These are phyloP conservation scores for Buxus sempervirens DNA, from an alignment of 164 flowering plant species.

Conservation along the genomic window DNA sequence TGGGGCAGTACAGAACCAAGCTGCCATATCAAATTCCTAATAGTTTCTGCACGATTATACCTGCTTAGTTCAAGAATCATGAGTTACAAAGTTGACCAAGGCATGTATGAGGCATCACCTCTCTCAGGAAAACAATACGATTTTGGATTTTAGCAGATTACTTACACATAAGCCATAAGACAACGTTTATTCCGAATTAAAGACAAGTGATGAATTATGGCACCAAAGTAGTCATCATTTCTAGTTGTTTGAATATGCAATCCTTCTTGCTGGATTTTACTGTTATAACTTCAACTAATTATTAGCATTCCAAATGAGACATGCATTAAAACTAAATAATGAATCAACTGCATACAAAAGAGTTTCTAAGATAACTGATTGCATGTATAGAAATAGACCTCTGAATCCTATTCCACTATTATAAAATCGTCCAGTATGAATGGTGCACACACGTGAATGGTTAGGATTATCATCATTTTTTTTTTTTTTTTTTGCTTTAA, in stretches of 20 bases:
- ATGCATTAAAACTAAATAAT: background rate
- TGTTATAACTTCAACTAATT: constrained; percentile 18
- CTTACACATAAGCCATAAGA: constrained; percentile 70
- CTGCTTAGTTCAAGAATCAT: constrained; percentile 30
- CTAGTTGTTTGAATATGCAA: constrained; percentile 64
- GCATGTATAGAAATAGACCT: background rate
- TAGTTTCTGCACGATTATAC: constrained; percentile 75
- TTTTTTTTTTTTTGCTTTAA: no score
- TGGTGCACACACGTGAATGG: background rate
- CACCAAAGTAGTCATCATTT: constrained; percentile 91
- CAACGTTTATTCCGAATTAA: constrained; percentile 76
- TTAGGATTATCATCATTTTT: no score
- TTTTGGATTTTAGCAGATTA: background rate
- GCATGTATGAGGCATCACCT: constrained; percentile 2
- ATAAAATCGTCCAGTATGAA: background rate
- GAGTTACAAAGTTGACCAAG: constrained; percentile 5
- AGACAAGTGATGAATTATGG: constrained; percentile 82
- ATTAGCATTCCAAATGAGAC: background rate
- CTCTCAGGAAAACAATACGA: background rate
- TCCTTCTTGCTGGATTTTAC: constrained; percentile 87
- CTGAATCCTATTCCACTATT: background rate
- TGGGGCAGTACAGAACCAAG: constrained; percentile 66
- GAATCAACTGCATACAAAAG: background rate
- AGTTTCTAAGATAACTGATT: background rate
- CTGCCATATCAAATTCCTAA: constrained; percentile 78